A percentile compares a stretch with the other conserved stretches of the same genome.
Evolutionary conservation across 208 protist species (phyloP).

Genomic region (Sergeia podlipaevii): DNA sequence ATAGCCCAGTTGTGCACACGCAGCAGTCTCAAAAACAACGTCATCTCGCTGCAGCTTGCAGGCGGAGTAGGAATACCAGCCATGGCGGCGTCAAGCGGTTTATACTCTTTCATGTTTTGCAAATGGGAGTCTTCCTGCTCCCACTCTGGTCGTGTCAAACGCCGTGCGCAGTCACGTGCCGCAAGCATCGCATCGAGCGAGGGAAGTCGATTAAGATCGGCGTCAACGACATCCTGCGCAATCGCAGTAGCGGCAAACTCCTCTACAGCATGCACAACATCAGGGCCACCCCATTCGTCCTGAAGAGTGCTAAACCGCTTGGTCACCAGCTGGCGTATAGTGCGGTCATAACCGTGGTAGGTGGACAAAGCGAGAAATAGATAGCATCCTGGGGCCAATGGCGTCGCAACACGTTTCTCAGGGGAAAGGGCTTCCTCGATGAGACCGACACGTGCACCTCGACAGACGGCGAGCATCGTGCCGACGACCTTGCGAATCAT

Average conservation of each 20-base stretch:
- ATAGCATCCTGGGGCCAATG: slow-evolving; percentile 68
- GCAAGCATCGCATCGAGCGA: slow-evolving; percentile 51
- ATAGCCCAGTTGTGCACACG: slow-evolving; percentile 82
- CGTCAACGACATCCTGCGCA: slow-evolving; percentile 49
- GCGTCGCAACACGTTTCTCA: slow-evolving; percentile 42
- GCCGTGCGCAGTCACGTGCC: slow-evolving; percentile 30
- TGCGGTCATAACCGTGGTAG: slow-evolving; percentile 65
- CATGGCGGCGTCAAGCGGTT: slow-evolving; percentile 5
- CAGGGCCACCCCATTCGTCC: slow-evolving; percentile 39
- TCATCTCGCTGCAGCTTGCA: slow-evolving; percentile 58
- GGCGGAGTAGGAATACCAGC: slow-evolving; percentile 2
- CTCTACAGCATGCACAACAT: slow-evolving; percentile 29
- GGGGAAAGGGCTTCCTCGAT: slow-evolving; percentile 49
- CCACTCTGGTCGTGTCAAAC: slow-evolving; percentile 31
- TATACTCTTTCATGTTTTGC: slow-evolving; percentile 49
- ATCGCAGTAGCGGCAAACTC: slow-evolving; percentile 37
- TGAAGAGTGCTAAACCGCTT: slow-evolving; percentile 23
- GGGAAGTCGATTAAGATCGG: slow-evolving; percentile 57
- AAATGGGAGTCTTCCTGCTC: slow-evolving; percentile 59
- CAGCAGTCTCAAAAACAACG: slow-evolving; percentile 63
- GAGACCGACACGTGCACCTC: slow-evolving; percentile 43
- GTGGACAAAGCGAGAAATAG: slow-evolving; percentile 63
- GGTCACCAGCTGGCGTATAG: slow-evolving; percentile 5
- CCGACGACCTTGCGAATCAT: slow-evolving; percentile 90
- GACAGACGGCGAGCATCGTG: slow-evolving; percentile 53